Percentiles rank a stretch among this genome's conserved stretches.
Conservation (phyloP, 192 early-diverging fungal species). For the Coemansia sp. region DNA sequence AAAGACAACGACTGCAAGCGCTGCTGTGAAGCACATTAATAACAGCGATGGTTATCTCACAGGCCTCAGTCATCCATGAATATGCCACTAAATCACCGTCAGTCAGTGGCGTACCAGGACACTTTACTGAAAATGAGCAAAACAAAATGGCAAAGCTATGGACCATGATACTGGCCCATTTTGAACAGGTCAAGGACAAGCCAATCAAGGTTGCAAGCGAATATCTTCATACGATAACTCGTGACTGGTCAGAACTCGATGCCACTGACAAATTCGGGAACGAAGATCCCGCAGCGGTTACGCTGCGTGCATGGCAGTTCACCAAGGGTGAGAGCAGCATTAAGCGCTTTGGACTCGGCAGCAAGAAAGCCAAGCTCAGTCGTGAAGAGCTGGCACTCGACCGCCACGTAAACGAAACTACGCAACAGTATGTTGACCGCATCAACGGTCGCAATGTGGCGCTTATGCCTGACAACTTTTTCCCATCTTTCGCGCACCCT, state of each 20-base stretch:
- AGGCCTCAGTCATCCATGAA: slow-evolving; percentile 38
- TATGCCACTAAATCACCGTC: slow-evolving; percentile 25
- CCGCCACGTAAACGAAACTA: slow-evolving; percentile 44
- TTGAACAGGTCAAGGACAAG: slow-evolving; percentile 24
- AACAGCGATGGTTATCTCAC: slow-evolving; percentile 38
- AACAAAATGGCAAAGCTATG: slow-evolving; percentile 38
- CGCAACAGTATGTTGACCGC: slow-evolving; percentile 37
- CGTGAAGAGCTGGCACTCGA: slow-evolving; percentile 28
- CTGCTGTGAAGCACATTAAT: not conserved
- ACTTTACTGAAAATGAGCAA: slow-evolving; percentile 35
- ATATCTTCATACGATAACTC: slow-evolving; percentile 19
- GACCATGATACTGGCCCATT: slow-evolving; percentile 30
- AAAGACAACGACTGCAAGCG: not conserved
- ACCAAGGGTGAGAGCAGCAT: slow-evolving; percentile 35
- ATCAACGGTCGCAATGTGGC: slow-evolving; percentile 19
- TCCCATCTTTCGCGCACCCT: slow-evolving; percentile 41
- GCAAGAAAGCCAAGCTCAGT: slow-evolving; percentile 15
- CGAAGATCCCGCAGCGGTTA: slow-evolving; percentile 21
- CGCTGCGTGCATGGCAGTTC: slow-evolving; percentile 38
- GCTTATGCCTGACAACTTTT: slow-evolving; percentile 29
- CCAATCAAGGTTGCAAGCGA: slow-evolving; percentile 30
- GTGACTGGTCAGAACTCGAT: slow-evolving; percentile 38
- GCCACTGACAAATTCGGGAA: slow-evolving; percentile 15
- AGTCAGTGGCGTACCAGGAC: slow-evolving; percentile 20
- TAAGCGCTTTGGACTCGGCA: slow-evolving; percentile 16